Evolutionary conservation across 2,329 filamentous ascomycete species (phyloP), one percentile per base, ranked within the genome.

Genomic region (Madurella mycetomatis): DNA sequence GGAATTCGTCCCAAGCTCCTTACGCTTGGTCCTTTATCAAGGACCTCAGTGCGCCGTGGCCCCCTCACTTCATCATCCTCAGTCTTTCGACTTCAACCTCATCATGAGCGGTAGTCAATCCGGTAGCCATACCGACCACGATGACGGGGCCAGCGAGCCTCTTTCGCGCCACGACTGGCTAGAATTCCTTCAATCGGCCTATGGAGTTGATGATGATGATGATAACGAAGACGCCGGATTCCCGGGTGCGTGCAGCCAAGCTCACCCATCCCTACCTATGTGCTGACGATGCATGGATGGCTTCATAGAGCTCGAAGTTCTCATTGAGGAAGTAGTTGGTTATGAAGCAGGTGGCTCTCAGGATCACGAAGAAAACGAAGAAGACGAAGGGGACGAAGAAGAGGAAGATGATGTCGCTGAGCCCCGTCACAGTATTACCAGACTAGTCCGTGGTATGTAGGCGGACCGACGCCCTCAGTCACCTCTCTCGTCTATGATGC

Each of bases 361-460:
- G 19, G 57, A 58, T 18, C 34, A 59, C 12, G 62, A 63, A 15
- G 65, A 68, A 9, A 58, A 65, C 19, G 61, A 65, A 0, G 62
- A 67, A n/a, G 62, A 61, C n/a, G 62, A 64, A 3, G 63, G 60
- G 2, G 64, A 65, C 1, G 64, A 68, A 5, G 63, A 54, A 9
- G 65, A 47, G n/a, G n/a, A n/a, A n/a, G n/a, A n/a, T n/a, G n/a
- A n/a, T n/a, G n/a, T n/a, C 2, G 45, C 45, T 17, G 51, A 55
- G 30, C 34, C 55, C 3, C 51, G 47, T 16, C 41, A 49, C 13
- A 59, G 59, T 32, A 53, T 60, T 4, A 16, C 58, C 7, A 53
- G 54, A 43, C 25, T 60, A 40, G 53, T 55, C 9, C 45, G 51
- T n/a, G 56, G 59, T 55, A 53, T 45, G 32, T 18, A 41, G 16